Base-by-base conservation (phyloP, 495 filamentous ascomycete species). In the Coniosporium apollinis region DNA sequence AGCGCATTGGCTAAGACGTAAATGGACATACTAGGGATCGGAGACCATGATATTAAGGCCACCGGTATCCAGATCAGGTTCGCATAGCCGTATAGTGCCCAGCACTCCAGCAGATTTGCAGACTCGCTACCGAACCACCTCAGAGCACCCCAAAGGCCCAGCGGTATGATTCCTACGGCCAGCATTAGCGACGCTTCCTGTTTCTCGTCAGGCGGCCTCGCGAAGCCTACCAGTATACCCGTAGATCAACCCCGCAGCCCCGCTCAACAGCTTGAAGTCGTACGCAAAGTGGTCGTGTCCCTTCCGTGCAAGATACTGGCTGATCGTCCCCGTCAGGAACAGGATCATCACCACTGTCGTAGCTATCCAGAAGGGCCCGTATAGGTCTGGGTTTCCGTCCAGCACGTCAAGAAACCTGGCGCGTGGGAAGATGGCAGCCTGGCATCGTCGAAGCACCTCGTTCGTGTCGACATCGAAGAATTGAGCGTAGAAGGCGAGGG, bases 61-160 rank as follows among this genome's bases (percentile, higher is more conserved):
- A 97, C 87, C 1, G 76, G 82, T 47, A 97, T 83, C 89, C 89
- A 97, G 34, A 94, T 79, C 47, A 96, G 59, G 60, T 96, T 97
- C 19, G 75, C 69, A 59, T 97, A 97, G 9, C 89, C 89, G 56
- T 96, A 97, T 22, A 97, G 58, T 25, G 82, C 75, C 77, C 79
- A 82, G 63, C 82, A 89, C 63, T 97, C 89, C 38, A 97, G 69
- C 33, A 97, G 60, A 48, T 83, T 91, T 10, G 84, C 86, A 44
- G 74, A 78, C 56, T 82, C 79, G 43, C 71, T 76, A 18, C 89
- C 87, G 56, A 91, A 96, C 80, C 91, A 97, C 42, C 76, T 82
- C 44, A 97, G 65, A 39, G 77, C 73, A 16, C 76, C 84, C 79
- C 85, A 97, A 25, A 97, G 69, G 15, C 64, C 74, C 34, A 89